phyloP scores from a whole-genome alignment of 176 grass and related monocot species.

The Zoysia japonica region DNA sequence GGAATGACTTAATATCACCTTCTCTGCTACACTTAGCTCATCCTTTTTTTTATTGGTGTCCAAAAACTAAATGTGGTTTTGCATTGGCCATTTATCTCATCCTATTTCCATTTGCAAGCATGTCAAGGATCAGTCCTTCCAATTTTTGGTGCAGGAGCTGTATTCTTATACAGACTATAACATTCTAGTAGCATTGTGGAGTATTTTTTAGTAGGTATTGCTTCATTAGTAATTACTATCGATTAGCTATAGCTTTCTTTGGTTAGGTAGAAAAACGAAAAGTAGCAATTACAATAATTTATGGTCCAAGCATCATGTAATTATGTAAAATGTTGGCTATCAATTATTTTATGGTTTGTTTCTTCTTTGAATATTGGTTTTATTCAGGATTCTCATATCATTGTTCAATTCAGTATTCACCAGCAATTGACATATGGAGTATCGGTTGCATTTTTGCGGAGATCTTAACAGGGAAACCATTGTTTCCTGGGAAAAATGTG shows the following conservation, averaged over 20 bases:
- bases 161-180: constrained; percentile 30
- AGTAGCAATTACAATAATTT: constrained; percentile 25
- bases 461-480: constrained; percentile 87
- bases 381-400: constrained; percentile 32
- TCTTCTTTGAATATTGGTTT: not conserved
- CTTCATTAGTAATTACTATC: constrained; percentile 25
- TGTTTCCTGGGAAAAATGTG: constrained; percentile 99
- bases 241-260: constrained; percentile 8
- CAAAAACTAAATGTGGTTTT: constrained; percentile 12
- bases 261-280: not conserved
- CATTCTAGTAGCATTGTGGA: constrained; percentile 26
- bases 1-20: constrained; percentile 3
- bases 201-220: constrained; percentile 40
- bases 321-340: constrained; percentile 18
- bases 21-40: not conserved
- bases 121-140: constrained; percentile 7
- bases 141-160: constrained; percentile 36
- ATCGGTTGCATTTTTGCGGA: constrained; percentile 99
- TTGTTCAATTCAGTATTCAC: constrained; percentile 83
- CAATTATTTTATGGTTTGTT: constrained; percentile 10
- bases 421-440: constrained; percentile 99
- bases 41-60: constrained; percentile 4
- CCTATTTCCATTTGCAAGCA: constrained; percentile 6
- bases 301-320: constrained; percentile 25
- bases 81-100: constrained; percentile 14